phyloP scores from a whole-genome alignment of 768 basidiomycete genomes.

The Naganishia kalamii region DNA sequence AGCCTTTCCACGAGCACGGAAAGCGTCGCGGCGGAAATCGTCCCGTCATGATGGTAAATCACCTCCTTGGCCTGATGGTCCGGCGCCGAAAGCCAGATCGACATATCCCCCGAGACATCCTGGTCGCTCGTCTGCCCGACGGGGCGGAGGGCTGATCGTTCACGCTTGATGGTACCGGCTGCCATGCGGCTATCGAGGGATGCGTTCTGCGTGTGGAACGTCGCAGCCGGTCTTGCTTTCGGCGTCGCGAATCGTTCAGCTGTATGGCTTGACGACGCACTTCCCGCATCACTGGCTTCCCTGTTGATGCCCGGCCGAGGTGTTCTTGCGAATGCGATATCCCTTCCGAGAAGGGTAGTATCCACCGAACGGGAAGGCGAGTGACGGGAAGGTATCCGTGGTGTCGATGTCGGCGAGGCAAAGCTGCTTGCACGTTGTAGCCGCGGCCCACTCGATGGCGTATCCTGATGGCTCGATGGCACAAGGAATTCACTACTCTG shows the following conservation, averaged over 20 bases:
- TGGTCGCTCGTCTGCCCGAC: background rate
- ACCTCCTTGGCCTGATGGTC: conserved; percentile 80
- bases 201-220: background rate
- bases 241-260: conserved; percentile 6
- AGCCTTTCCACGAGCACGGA: conserved; percentile 89
- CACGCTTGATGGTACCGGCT: background rate
- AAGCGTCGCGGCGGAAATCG: conserved; percentile 83
- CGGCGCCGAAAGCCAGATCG: conserved; percentile 47
- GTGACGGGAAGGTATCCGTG: conserved; percentile 31
- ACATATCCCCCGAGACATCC: conserved; percentile 27
- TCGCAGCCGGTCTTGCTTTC: background rate
- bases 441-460: background rate
- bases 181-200: background rate
- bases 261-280: background rate
- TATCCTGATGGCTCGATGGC: background rate
- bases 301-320: conserved; percentile 12
- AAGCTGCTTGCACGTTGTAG: conserved; percentile 34
- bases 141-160: background rate
- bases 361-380: conserved; percentile 43
- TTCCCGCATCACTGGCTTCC: background rate
- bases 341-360: conserved; percentile 38
- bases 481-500: background rate
- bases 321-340: conserved; percentile 20
- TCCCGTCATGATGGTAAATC: conserved; percentile 81
- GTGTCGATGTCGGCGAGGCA: conserved; percentile 34